Conservation (phyloP, 2,329 filamentous ascomycete genomes). For the Aureobasidium sp. region DNA sequence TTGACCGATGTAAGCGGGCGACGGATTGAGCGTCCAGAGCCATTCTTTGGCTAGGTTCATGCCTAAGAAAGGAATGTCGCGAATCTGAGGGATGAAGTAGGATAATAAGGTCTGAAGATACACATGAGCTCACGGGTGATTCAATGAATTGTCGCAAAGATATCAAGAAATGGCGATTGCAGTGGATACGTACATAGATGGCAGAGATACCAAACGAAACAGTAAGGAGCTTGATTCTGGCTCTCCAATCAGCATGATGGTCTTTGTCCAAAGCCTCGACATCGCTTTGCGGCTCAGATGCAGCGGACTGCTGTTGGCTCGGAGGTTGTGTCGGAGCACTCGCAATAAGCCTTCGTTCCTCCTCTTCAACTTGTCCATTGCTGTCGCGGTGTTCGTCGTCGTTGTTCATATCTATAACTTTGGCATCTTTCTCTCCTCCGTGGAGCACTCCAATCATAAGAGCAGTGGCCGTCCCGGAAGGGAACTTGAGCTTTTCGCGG, state of each 20-base stretch:
- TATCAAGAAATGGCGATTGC: background rate
- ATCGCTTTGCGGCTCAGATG: background rate
- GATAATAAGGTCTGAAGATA: slow-evolving; percentile 65
- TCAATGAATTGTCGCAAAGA: slow-evolving; percentile 5
- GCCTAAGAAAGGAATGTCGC: slow-evolving; percentile 83
- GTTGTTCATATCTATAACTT: slow-evolving; percentile 35
- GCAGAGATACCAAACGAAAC: slow-evolving; percentile 56
- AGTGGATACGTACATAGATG: slow-evolving; percentile 34
- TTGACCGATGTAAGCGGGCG: slow-evolving; percentile 93
- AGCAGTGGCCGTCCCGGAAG: slow-evolving; percentile 90
- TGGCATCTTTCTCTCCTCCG: slow-evolving; percentile 43
- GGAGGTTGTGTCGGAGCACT: background rate
- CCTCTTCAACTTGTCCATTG: slow-evolving; percentile 23
- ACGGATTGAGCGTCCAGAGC: slow-evolving; percentile 96
- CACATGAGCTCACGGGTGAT: slow-evolving; percentile 18
- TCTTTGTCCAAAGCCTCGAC: slow-evolving; percentile 29
- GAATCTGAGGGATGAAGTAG: slow-evolving; percentile 81
- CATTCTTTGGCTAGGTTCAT: slow-evolving; percentile 65
- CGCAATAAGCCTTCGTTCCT: slow-evolving; percentile 9
- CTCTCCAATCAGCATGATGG: slow-evolving; percentile 51
- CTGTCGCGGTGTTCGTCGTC: slow-evolving; percentile 18
- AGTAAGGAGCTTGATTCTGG: slow-evolving; percentile 53
- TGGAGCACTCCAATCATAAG: slow-evolving; percentile 88
- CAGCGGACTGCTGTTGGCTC: background rate
- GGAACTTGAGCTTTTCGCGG: slow-evolving; percentile 84